These are phyloP conservation scores for Rhizophagus clarus DNA, from an alignment of 192 early-diverging fungal genomes.

Conservation along the genomic window DNA sequence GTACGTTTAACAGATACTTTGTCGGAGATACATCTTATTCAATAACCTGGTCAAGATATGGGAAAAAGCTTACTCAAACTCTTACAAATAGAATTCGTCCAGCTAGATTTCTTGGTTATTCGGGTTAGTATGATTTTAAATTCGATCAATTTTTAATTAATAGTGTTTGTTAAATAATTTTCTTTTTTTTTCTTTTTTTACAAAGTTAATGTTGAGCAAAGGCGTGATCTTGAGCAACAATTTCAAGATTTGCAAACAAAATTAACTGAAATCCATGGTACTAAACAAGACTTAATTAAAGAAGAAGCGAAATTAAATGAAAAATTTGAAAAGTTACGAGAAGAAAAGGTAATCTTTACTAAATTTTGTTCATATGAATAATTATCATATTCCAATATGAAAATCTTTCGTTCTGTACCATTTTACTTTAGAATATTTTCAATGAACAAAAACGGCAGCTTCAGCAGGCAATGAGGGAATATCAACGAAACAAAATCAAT, in stretches of 20 bases:
- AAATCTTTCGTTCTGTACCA: not conserved
- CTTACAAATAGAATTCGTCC: conserved; percentile 22
- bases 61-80: conserved; percentile 32
- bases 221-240: conserved; percentile 39
- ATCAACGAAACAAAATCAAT: conserved; percentile 35
- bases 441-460: conserved; percentile 39
- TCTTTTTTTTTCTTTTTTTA: not conserved
- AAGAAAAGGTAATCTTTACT: conserved; percentile 41
- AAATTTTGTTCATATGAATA: not conserved
- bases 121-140: conserved; percentile 31
- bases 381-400: too few relatives aligned
- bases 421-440: not conserved
- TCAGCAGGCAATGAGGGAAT: conserved; percentile 34
- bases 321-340: conserved; percentile 18
- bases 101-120: conserved; percentile 28
- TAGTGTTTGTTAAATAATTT: not conserved
- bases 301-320: conserved; percentile 44
- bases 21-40: conserved; percentile 33
- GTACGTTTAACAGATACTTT: conserved; percentile 33
- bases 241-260: conserved; percentile 31
- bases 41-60: conserved; percentile 38
- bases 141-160: not conserved
- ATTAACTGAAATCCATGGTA: conserved; percentile 34
- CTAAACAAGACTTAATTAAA: conserved; percentile 41
- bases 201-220: conserved; percentile 49